Base-by-base conservation (phyloP, 768 basidiomycete species). In the Russula sp. region DNA sequence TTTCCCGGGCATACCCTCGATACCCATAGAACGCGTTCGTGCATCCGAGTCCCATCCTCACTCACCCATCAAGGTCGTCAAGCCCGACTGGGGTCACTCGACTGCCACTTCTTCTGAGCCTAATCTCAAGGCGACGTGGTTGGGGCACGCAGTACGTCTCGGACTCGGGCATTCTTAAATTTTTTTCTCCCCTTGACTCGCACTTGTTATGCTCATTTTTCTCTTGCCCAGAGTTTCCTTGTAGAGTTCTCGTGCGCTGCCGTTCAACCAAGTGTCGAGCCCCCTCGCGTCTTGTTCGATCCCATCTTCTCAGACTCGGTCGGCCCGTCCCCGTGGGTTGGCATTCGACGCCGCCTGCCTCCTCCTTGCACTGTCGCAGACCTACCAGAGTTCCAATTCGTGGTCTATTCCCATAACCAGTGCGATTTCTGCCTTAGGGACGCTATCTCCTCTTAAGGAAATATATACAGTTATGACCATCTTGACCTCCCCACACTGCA, bases 331-430 rank as follows among this genome's bases (percentile, higher is more conserved):
- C 60, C 68, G 34, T 70, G 70, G 34, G 64, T 70, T 0, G 75
- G 77, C 0, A 70, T 75, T 3, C 65, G 64, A 29, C 63, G 77
- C 34, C 66, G 72, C 18, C 64, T 74, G 0, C 71, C 71, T 5
- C 66, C 75, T 9, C 77, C 78, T 0, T 79, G 77, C 47, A 62
- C 56, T 9, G 63, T 76, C 7, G 70, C 72, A 18, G 74, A 77
- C 3, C 67, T 79, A 9, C 77, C 78, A 1, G 72, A 72, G 1
- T 66, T 75, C 57, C 73, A 77, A 53, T 74, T 72, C 48, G 73
- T 79, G 22, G 72, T 71, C 3, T 74, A 76, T 49, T 74, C 72
- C 29, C 78, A 79, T 64, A 78, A 78, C 66, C 78, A 78, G 77
- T 79, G 49, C n/a, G 74, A 70, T 41, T 7, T 42, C 38, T 25